Percentiles rank a stretch among this genome's conserved stretches.
Evolutionary conservation across 2,329 filamentous ascomycete genomes (phyloP).

Genomic region (Penicillium sp.): DNA sequence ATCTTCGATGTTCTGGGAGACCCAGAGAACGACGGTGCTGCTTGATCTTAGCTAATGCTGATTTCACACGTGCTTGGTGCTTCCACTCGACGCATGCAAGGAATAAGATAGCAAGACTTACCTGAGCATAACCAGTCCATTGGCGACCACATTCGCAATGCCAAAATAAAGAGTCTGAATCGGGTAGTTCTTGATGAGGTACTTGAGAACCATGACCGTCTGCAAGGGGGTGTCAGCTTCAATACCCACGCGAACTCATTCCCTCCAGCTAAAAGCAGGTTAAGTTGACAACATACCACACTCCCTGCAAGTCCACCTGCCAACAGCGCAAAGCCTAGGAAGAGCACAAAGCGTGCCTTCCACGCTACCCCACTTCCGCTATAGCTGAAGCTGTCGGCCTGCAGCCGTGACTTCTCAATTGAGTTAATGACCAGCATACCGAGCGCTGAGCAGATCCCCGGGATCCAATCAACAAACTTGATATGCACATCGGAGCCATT

Average conservation of each 20-base stretch:
- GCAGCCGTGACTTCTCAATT: conserved; percentile 62
- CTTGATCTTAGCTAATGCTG: conserved; percentile 7
- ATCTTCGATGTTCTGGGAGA: conserved; percentile 67
- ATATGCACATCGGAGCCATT: conserved; percentile 60
- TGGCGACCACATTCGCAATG: conserved; percentile 60
- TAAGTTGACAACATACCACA: conserved; percentile 49
- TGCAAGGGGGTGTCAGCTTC: conserved; percentile 21
- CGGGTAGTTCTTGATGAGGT: conserved; percentile 54
- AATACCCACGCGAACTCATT: not conserved
- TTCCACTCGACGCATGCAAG: too few species aligned
- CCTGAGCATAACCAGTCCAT: conserved; percentile 62
- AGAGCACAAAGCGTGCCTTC: conserved; percentile 63
- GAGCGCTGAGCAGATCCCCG: conserved; percentile 61
- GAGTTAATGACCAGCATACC: conserved; percentile 69
- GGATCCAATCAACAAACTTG: conserved; percentile 67
- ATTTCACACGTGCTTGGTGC: not conserved
- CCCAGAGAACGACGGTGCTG: conserved; percentile 61
- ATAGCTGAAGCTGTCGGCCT: conserved; percentile 60
- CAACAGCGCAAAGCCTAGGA: conserved; percentile 63
- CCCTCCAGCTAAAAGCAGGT: not conserved
- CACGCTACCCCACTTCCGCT: conserved; percentile 61
- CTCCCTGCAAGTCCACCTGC: conserved; percentile 62
- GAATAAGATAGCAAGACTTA: conserved; percentile 33
- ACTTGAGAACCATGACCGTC: conserved; percentile 63
- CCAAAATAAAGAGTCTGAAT: conserved; percentile 62